These are phyloP conservation scores for Rhodotorula sp. DNA, from an alignment of 1,284 basidiomycete genomes.

Conservation along the genomic window DNA sequence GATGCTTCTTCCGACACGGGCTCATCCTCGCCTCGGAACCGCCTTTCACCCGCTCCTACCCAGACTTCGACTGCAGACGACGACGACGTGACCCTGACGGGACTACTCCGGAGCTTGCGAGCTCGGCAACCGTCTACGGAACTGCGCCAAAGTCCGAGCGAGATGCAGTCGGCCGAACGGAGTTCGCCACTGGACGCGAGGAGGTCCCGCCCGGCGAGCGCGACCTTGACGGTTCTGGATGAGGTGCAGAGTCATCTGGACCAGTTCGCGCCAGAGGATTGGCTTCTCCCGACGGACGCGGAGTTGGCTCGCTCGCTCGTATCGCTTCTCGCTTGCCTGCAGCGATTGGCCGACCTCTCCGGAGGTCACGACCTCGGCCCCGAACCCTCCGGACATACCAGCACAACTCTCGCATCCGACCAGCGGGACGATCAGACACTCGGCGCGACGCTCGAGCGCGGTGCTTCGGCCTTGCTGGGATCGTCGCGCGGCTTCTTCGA, in stretches of 20 bases:
- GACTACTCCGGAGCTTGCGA: no score
- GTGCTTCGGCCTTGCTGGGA: conserved; percentile 65
- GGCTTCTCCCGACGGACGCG: conserved; percentile 57
- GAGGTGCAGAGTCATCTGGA: conserved; percentile 7
- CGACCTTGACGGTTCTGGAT: neutral
- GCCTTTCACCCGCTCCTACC: neutral
- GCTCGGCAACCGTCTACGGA: no score
- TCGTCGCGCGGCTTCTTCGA: conserved; percentile 38
- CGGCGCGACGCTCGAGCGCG: conserved; percentile 63
- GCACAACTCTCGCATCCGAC: conserved; percentile 1
- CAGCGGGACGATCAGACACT: conserved; percentile 44
- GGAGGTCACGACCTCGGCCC: conserved; percentile 7
- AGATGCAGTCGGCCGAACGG: conserved; percentile 18
- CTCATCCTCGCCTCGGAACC: conserved; percentile 4
- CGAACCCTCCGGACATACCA: no score
- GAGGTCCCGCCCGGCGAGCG: neutral
- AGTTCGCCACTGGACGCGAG: conserved; percentile 5
- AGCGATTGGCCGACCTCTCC: conserved; percentile 58
- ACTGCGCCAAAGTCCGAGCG: neutral
- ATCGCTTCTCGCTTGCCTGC: conserved; percentile 64
- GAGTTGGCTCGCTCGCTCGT: conserved; percentile 64
- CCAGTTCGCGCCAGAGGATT: neutral
- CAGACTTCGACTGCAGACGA: no score
- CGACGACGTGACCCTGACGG: no score
- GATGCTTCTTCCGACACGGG: neutral